Conservation (phyloP, 2,329 filamentous ascomycete species). For the Trichophyton verrucosum region DNA sequence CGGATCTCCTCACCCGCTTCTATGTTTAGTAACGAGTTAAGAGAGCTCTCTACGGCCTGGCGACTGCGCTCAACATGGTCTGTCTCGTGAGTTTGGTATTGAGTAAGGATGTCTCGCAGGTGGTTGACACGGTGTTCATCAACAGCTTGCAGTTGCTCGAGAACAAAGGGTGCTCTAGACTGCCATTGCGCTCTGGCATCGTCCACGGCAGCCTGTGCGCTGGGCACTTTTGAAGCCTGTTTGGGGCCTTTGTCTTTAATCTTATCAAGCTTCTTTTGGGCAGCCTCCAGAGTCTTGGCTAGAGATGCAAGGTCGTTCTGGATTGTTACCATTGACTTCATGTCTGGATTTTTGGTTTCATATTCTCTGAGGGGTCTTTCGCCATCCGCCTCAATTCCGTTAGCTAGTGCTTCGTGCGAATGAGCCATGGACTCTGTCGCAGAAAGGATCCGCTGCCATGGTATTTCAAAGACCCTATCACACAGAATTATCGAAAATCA, state of each 20-base stretch:
- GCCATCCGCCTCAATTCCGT: slow-evolving; percentile 76
- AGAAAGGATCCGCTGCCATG: slow-evolving; percentile 78
- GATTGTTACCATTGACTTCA: slow-evolving; percentile 68
- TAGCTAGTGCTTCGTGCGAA: slow-evolving; percentile 68
- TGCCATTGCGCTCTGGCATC: slow-evolving; percentile 79
- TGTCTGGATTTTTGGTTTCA: slow-evolving; percentile 56
- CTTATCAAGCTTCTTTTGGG: slow-evolving; percentile 77
- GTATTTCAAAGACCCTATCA: slow-evolving; percentile 68
- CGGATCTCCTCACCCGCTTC: slow-evolving; percentile 77
- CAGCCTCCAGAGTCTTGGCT: slow-evolving; percentile 72
- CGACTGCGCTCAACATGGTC: slow-evolving; percentile 71
- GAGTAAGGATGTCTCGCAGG: slow-evolving; percentile 78
- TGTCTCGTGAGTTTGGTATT: slow-evolving; percentile 83
- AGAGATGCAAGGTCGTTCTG: slow-evolving; percentile 67
- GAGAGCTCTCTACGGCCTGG: slow-evolving; percentile 60
- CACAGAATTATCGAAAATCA: slow-evolving; percentile 8
- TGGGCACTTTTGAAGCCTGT: slow-evolving; percentile 59
- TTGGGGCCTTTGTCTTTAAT: slow-evolving; percentile 67
- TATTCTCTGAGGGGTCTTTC: slow-evolving; percentile 73
- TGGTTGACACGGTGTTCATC: slow-evolving; percentile 86
- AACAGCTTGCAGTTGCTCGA: slow-evolving; percentile 79
- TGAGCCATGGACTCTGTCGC: slow-evolving; percentile 69
- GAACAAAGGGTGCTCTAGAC: slow-evolving; percentile 85
- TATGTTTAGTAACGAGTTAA: slow-evolving; percentile 74
- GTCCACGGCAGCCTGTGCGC: slow-evolving; percentile 60